These are phyloP conservation scores for Apiospora hydei DNA, from an alignment of 2,329 filamentous ascomycete species.

Conservation along the genomic window DNA sequence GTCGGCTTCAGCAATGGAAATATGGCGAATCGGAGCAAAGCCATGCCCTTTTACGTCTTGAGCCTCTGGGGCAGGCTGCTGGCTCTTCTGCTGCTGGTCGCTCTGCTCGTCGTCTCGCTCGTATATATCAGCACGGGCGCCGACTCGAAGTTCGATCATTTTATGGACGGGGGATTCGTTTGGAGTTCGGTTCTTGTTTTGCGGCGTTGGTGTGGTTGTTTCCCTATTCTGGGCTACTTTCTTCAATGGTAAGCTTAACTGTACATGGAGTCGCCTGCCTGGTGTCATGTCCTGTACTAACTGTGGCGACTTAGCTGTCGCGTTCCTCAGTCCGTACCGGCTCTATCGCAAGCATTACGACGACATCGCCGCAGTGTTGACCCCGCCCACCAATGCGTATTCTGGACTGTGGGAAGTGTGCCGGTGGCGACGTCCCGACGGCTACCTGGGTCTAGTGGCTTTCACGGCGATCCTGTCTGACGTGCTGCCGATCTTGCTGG, in stretches of 20 bases:
- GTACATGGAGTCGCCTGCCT: neutral
- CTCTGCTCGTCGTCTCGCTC: constrained; percentile 35
- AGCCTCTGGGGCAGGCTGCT: constrained; percentile 36
- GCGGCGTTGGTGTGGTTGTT: constrained; percentile 43
- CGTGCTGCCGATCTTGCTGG: constrained; percentile 57
- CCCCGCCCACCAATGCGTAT: constrained; percentile 53
- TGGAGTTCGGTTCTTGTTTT: constrained; percentile 47
- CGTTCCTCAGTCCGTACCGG: constrained; percentile 53
- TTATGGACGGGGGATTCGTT: constrained; percentile 43
- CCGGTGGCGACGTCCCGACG: constrained; percentile 41
- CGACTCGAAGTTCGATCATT: constrained; percentile 31
- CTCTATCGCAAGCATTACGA: constrained; percentile 43
- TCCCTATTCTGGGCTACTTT: constrained; percentile 45
- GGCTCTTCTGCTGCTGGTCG: constrained; percentile 33
- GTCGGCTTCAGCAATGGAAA: constrained; percentile 1
- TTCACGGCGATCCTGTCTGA: constrained; percentile 55
- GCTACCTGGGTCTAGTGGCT: constrained; percentile 50
- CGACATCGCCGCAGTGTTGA: constrained; percentile 47
- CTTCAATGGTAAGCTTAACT: constrained; percentile 41
- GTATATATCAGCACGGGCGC: constrained; percentile 40
- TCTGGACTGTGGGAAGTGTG: constrained; percentile 51
- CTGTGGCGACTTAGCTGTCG: constrained; percentile 46
- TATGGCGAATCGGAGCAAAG: constrained; percentile 21
- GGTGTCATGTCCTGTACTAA: constrained; percentile 22
- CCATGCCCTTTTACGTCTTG: constrained; percentile 40